phyloP scores from a whole-genome alignment of 2,329 filamentous ascomycete genomes.

The Talaromyces sp. region DNA sequence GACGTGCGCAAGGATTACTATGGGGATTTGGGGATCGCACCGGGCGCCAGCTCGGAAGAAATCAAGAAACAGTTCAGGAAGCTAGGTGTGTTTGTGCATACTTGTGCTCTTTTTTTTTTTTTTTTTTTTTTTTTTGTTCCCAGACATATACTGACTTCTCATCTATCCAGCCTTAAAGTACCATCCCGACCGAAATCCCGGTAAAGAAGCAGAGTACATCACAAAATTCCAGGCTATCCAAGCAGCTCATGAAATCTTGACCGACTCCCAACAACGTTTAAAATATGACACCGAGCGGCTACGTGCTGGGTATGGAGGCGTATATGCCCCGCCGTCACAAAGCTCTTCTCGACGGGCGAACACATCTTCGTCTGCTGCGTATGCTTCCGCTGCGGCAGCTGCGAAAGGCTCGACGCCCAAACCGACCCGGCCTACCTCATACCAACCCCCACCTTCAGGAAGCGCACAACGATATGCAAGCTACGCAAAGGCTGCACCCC shows the following conservation, averaged over 20 bases:
- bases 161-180: slow-evolving; percentile 64
- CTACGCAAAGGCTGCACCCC: slow-evolving; percentile 35
- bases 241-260: slow-evolving; percentile 73
- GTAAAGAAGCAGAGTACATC: slow-evolving; percentile 72
- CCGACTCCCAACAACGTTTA: slow-evolving; percentile 52
- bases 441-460: slow-evolving; percentile 26
- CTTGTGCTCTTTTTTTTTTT: neutral
- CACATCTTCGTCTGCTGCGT: slow-evolving; percentile 18
- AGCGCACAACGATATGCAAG: slow-evolving; percentile 37
- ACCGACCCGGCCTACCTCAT: slow-evolving; percentile 17
- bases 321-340: slow-evolving; percentile 21
- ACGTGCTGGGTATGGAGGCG: slow-evolving; percentile 42
- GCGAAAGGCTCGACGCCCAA: slow-evolving; percentile 21
- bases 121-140: neutral
- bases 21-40: slow-evolving; percentile 69
- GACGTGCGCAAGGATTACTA: slow-evolving; percentile 75
- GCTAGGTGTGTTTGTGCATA: slow-evolving; percentile 52
- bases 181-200: slow-evolving; percentile 85
- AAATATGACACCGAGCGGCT: slow-evolving; percentile 60
- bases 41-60: slow-evolving; percentile 64
- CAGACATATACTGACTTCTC: neutral
- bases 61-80: slow-evolving; percentile 85
- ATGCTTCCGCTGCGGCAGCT: slow-evolving; percentile 17
- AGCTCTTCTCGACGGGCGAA: slow-evolving; percentile 25
- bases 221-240: slow-evolving; percentile 83